These are phyloP conservation scores for Ogataea chonburiensis DNA, from an alignment of 805 yeast species.

Conservation along the genomic window DNA sequence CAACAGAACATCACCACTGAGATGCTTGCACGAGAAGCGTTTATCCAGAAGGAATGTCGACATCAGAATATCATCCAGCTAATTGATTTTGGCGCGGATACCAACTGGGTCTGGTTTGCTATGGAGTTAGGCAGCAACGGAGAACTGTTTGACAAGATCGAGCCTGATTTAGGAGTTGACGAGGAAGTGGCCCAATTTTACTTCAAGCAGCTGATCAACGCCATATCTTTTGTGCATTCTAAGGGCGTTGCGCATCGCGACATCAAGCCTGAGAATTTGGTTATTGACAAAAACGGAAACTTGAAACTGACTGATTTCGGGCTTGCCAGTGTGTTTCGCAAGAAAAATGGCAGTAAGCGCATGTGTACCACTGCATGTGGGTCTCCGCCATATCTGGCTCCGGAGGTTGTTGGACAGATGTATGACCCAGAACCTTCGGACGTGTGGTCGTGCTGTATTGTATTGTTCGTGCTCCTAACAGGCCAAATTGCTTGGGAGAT, in stretches of 20 bases:
- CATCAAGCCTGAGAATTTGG: conserved; percentile 66
- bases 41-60: conserved; percentile 56
- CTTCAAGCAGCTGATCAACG: conserved; percentile 62
- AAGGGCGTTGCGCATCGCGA: conserved; percentile 69
- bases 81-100: conserved; percentile 52
- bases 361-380: conserved; percentile 59
- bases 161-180: conserved; percentile 70
- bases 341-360: conserved; percentile 46
- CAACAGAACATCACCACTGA: conserved; percentile 33
- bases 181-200: conserved; percentile 66
- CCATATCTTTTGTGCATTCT: conserved; percentile 57
- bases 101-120: conserved; percentile 60
- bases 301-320: conserved; percentile 79
- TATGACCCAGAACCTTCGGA: conserved; percentile 62
- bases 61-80: conserved; percentile 62
- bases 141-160: conserved; percentile 75
- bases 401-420: conserved; percentile 52
- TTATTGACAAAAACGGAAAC: conserved; percentile 62
- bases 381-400: conserved; percentile 78
- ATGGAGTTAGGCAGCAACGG: conserved; percentile 74
- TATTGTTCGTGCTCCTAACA: conserved; percentile 57
- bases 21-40: conserved; percentile 50
- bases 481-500: conserved; percentile 76
- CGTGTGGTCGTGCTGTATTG: conserved; percentile 70
- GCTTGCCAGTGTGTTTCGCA: conserved; percentile 58